phyloP scores from a whole-genome alignment of 306 rosid species.

The Benincasa hispida region DNA sequence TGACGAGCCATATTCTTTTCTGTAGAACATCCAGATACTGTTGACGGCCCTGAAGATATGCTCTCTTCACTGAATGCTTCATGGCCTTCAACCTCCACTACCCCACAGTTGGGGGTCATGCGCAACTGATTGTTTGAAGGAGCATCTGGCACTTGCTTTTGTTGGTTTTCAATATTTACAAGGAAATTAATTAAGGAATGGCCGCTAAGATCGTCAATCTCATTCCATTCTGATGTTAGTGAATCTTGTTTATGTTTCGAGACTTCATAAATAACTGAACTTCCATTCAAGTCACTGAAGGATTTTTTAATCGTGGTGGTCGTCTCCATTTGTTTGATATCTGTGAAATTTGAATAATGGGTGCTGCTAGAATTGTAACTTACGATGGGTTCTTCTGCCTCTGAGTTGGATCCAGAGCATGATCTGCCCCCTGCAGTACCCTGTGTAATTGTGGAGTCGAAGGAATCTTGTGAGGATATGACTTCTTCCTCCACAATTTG shows the following conservation, averaged over 20 bases:
- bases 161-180: conserved; percentile 24
- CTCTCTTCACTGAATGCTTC: conserved; percentile 41
- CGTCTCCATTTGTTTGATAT: conserved; percentile 23
- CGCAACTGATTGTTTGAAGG: conserved; percentile 25
- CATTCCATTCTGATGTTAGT: conserved; percentile 20
- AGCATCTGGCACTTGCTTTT: conserved; percentile 21
- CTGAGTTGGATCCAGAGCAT: conserved; percentile 46
- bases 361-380: conserved; percentile 20
- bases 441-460: conserved; percentile 59
- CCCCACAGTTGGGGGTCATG: conserved; percentile 17
- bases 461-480: conserved; percentile 67
- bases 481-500: conserved; percentile 49
- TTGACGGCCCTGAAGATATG: conserved; percentile 35
- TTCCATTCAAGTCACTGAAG: conserved; percentile 32
- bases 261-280: conserved; percentile 24
- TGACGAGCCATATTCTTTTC: conserved; percentile 18
- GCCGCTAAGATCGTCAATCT: conserved; percentile 20
- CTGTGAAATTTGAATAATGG: conserved; percentile 21
- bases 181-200: conserved; percentile 24
- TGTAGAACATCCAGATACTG: conserved; percentile 15
- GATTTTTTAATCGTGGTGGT: conserved; percentile 35
- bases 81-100: conserved; percentile 19
- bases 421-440: conserved; percentile 34
- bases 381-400: conserved; percentile 42
- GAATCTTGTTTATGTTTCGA: conserved; percentile 21